Evolutionary conservation across 2,329 filamentous ascomycete genomes (phyloP).

Genomic region (Pestalotiopsis sp.): DNA sequence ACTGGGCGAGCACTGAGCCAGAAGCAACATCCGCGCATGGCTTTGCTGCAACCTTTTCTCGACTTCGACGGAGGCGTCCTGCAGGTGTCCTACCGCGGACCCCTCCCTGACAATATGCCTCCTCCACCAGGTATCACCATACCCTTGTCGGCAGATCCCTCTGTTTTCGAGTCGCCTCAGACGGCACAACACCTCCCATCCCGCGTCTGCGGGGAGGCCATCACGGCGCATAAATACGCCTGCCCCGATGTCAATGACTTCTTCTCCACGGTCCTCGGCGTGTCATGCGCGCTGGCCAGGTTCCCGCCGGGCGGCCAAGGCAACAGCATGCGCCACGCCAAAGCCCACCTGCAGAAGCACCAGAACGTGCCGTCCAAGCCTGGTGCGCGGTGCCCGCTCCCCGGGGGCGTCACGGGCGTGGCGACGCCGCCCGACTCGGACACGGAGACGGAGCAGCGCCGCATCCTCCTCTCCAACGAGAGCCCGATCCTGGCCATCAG

Average conservation of each 20-base stretch:
- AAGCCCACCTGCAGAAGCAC: conserved; percentile 67
- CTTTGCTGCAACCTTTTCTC: conserved; percentile 73
- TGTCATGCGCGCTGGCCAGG: conserved; percentile 81
- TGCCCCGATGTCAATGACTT: conserved; percentile 69
- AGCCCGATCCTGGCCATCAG: conserved; percentile 89
- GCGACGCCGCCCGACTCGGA: conserved; percentile 63
- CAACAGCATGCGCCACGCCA: conserved; percentile 67
- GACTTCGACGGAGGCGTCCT: conserved; percentile 72
- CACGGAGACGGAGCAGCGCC: conserved; percentile 46
- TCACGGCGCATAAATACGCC: conserved; percentile 72
- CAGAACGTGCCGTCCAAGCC: conserved; percentile 36
- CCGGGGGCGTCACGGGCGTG: conserved; percentile 56
- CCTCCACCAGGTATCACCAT: conserved; percentile 46
- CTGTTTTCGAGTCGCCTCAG: conserved; percentile 48
- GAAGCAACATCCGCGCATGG: conserved; percentile 87
- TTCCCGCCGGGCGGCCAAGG: conserved; percentile 72
- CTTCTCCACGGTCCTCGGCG: conserved; percentile 74
- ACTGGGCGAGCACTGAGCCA: conserved; percentile 85
- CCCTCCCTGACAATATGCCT: conserved; percentile 21
- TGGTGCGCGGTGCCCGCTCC: conserved; percentile 35
- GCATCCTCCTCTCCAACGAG: conserved; percentile 87
- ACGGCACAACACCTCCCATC: conserved; percentile 51
- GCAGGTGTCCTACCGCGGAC: conserved; percentile 55
- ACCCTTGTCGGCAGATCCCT: conserved; percentile 71
- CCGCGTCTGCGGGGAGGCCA: conserved; percentile 80